Evolutionary conservation across 2,329 filamentous ascomycete genomes (phyloP).

Genomic region (Nemania sp.): DNA sequence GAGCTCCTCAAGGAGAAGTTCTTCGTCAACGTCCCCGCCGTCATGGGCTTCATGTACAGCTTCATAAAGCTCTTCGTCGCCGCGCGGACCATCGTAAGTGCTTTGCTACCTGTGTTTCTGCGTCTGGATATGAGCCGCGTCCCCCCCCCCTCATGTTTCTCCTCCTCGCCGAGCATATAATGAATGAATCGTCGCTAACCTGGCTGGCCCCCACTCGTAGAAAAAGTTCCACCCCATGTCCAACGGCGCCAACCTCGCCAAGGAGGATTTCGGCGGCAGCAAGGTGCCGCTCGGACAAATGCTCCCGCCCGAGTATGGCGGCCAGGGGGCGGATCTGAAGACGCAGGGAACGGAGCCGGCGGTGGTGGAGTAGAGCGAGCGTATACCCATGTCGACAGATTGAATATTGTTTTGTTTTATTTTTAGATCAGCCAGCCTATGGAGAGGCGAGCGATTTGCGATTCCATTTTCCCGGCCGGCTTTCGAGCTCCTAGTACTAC

Average conservation of each 20-base stretch:
- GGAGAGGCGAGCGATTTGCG: background rate
- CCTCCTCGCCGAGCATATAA: background rate
- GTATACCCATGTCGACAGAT: background rate
- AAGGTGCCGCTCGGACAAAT: constrained; percentile 64
- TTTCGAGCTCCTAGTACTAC: background rate
- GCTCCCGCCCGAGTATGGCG: constrained; percentile 79
- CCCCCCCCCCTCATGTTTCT: background rate
- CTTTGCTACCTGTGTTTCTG: background rate
- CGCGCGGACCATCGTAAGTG: constrained; percentile 62
- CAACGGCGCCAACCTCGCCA: constrained; percentile 71
- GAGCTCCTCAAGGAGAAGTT: constrained; percentile 90
- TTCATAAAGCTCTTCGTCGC: constrained; percentile 77
- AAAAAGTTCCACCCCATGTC: constrained; percentile 80
- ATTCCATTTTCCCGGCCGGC: background rate
- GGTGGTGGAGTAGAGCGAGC: constrained; percentile 33
- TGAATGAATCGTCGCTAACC: background rate
- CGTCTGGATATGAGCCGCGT: background rate
- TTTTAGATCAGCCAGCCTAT: background rate
- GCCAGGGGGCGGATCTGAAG: constrained; percentile 59
- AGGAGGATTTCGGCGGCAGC: constrained; percentile 53
- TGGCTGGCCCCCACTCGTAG: background rate
- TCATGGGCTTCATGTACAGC: constrained; percentile 88
- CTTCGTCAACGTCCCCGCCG: constrained; percentile 88
- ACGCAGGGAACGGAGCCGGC: constrained; percentile 36
- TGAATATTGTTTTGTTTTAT: no score